Evolutionary conservation across 345 rosid genomes (phyloP).

Genomic region (Citrus sp.): DNA sequence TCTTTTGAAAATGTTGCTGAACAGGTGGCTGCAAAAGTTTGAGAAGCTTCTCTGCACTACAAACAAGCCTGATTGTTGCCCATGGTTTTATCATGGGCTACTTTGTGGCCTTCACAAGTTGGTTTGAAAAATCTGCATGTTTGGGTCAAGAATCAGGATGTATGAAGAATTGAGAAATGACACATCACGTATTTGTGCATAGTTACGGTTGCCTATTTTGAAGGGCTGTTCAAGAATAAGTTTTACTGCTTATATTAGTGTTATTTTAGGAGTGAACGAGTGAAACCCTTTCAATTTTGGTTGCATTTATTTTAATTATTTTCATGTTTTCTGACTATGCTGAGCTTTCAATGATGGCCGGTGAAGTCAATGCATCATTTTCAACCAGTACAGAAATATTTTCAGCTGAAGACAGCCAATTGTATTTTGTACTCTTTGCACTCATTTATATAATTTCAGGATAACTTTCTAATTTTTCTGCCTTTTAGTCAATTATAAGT

Average conservation of each 20-base stretch:
- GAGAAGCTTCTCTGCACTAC: background rate
- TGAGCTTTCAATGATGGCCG: background rate
- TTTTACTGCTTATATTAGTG: background rate
- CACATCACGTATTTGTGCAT: background rate
- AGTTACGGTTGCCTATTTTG: background rate
- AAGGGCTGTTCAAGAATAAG: background rate
- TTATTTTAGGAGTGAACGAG: background rate
- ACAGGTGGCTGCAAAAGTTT: background rate
- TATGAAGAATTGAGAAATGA: background rate
- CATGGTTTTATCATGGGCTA: background rate
- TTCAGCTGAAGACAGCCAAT: no score
- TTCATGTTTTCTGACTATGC: no score
- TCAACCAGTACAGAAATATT: no score
- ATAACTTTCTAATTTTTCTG: no score
- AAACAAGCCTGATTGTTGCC: background rate
- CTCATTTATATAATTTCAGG: no score
- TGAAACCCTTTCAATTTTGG: no score
- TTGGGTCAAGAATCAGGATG: background rate
- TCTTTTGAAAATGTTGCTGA: background rate
- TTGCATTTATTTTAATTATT: no score
- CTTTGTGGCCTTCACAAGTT: background rate
- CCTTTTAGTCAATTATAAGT: no score
- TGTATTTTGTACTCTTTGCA: no score
- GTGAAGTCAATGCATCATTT: background rate
- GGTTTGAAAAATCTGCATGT: background rate